These are phyloP conservation scores for Coemansia erecta DNA, from an alignment of 192 early-diverging fungal species.

Conservation along the genomic window DNA sequence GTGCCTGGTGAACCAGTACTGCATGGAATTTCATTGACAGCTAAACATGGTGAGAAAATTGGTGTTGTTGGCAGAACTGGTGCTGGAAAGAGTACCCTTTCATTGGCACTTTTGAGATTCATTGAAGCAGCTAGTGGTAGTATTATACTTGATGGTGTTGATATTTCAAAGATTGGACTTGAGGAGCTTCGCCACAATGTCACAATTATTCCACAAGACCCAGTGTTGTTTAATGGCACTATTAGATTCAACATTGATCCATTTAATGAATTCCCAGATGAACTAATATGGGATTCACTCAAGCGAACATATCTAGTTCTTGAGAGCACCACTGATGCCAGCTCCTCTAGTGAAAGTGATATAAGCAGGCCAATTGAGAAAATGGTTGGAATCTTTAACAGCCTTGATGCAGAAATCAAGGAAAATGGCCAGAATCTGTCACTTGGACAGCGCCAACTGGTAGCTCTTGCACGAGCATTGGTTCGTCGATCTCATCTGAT, in stretches of 20 bases:
- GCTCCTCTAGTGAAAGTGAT: not conserved
- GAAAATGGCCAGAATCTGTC: conserved; percentile 78
- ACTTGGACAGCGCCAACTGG: conserved; percentile 70
- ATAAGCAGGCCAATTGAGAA: not conserved
- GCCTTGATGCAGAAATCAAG: conserved; percentile 68
- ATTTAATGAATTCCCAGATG: conserved; percentile 67
- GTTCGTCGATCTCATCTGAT: conserved; percentile 64
- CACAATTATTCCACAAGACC: conserved; percentile 87
- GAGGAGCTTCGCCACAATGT: conserved; percentile 71
- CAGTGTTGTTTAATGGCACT: conserved; percentile 70
- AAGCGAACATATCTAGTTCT: conserved; percentile 10
- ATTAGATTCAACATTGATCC: conserved; percentile 86
- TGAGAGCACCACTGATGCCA: not conserved
- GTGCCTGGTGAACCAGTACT: conserved; percentile 67
- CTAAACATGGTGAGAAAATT: conserved; percentile 72
- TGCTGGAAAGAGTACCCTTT: conserved; percentile 71
- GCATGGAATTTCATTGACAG: conserved; percentile 67
- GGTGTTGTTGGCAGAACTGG: conserved; percentile 88
- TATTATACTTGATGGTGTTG: conserved; percentile 72
- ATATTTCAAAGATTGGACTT: conserved; percentile 68
- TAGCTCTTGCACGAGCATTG: conserved; percentile 72
- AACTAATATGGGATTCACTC: conserved; percentile 20
- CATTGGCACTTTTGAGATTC: conserved; percentile 68
- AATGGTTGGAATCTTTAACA: conserved; percentile 27
- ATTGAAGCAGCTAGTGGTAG: conserved; percentile 62